Percentiles rank a stretch among this genome's conserved stretches.
phyloP scores from a whole-genome alignment of 148 eudicot species.

The Camellia japonica region DNA sequence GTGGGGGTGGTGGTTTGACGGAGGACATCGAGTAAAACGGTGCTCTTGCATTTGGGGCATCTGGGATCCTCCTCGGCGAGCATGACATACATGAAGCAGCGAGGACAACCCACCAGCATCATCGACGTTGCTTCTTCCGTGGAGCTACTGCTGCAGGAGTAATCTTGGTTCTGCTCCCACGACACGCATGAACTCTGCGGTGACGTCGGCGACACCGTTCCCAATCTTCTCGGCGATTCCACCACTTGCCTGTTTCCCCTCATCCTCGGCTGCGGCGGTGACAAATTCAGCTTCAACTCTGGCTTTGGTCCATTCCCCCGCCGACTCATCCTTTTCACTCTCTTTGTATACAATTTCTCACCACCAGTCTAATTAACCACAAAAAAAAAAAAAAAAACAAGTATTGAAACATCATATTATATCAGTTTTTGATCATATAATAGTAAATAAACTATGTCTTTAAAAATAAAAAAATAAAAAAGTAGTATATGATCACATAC shows the following conservation, averaged over 20 bases:
- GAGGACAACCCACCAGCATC: slow-evolving; percentile 70
- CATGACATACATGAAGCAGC: slow-evolving; percentile 71
- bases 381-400: neutral
- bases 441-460: neutral
- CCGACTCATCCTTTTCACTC: slow-evolving; percentile 31
- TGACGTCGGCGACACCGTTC: slow-evolving; percentile 39
- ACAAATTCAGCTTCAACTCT: slow-evolving; percentile 56
- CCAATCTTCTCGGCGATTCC: slow-evolving; percentile 43
- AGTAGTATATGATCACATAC: no score
- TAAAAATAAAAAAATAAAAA: neutral
- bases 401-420: neutral
- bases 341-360: neutral
- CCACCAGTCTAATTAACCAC: no score
- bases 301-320: slow-evolving; percentile 37
- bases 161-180: slow-evolving; percentile 39
- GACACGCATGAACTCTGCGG: slow-evolving; percentile 64
- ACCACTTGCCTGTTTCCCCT: slow-evolving; percentile 13
- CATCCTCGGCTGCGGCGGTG: slow-evolving; percentile 35
- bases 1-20: slow-evolving; percentile 23
- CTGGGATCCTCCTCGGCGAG: slow-evolving; percentile 54
- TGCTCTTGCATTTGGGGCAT: slow-evolving; percentile 77
- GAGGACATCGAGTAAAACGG: slow-evolving; percentile 53
- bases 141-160: slow-evolving; percentile 31
- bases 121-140: slow-evolving; percentile 40
- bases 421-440: neutral